Conservation (phyloP, 2,329 filamentous ascomycete species). For the Fusarium odoratissimum region DNA sequence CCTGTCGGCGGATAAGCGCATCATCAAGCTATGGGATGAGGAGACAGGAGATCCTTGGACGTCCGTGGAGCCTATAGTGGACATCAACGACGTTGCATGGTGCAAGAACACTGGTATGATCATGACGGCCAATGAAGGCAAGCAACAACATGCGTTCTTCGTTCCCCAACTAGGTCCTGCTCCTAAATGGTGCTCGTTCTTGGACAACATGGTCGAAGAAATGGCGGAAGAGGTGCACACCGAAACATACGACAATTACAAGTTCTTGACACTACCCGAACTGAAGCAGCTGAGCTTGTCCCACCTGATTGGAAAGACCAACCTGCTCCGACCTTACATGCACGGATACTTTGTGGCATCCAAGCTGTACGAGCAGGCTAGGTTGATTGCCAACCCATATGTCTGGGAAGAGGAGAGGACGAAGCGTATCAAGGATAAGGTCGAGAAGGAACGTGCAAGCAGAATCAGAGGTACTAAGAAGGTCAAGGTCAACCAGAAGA, state of each 20-base stretch:
- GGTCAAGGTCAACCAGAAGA: conserved; percentile 92
- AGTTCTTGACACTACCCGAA: conserved; percentile 92
- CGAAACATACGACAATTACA: conserved; percentile 98
- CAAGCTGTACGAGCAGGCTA: conserved; percentile 93
- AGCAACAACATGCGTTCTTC: conserved; percentile 95
- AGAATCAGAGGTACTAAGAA: conserved; percentile 95
- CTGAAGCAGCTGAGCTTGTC: conserved; percentile 86
- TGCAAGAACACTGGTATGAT: conserved; percentile 94
- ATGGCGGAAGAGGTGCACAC: conserved; percentile 87
- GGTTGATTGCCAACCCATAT: conserved; percentile 92
- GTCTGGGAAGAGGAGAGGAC: conserved; percentile 91
- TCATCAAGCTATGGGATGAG: conserved; percentile 97
- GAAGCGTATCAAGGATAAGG: conserved; percentile 93
- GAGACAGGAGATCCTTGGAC: conserved; percentile 89
- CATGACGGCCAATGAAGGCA: conserved; percentile 94
- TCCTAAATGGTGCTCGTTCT: conserved; percentile 94
- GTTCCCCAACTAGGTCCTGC: conserved; percentile 93
- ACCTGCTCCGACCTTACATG: conserved; percentile 94
- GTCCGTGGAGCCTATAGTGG: conserved; percentile 92
- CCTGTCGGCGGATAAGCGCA: conserved; percentile 90
- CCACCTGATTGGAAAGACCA: conserved; percentile 91
- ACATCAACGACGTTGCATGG: conserved; percentile 95
- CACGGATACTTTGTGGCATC: conserved; percentile 98
- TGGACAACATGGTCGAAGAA: conserved; percentile 98
- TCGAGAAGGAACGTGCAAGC: conserved; percentile 96